Evolutionary conservation across 2,329 filamentous ascomycete genomes (phyloP).

Genomic region (Fusarium mexicanum): DNA sequence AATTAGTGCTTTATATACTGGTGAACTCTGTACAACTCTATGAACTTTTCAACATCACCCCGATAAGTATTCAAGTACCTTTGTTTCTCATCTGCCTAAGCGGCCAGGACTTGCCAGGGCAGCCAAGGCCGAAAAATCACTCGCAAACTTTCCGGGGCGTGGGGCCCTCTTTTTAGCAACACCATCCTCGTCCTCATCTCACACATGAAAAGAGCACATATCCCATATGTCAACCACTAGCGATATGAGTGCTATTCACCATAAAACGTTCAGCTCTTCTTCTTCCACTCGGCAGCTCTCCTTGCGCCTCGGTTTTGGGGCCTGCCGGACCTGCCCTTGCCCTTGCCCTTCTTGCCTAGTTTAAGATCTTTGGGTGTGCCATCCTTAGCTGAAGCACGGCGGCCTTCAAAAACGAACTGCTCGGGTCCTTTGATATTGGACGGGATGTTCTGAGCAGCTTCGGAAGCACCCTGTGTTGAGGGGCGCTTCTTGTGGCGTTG

Average conservation of each 20-base stretch:
- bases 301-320: conserved; percentile 52
- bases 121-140: conserved; percentile 30
- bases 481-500: conserved; percentile 48
- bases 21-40: conserved; percentile 8
- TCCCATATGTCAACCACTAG: not conserved
- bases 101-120: conserved; percentile 2
- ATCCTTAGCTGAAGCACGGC: conserved; percentile 74
- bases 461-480: conserved; percentile 33
- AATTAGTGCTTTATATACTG: not conserved
- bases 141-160: conserved; percentile 31
- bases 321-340: conserved; percentile 54
- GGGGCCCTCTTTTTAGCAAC: conserved; percentile 13
- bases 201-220: conserved; percentile 9
- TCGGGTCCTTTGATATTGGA: conserved; percentile 67
- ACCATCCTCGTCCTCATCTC: conserved; percentile 3
- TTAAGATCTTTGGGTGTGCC: conserved; percentile 71
- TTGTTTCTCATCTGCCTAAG: conserved; percentile 32
- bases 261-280: conserved; percentile 45
- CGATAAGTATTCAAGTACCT: conserved; percentile 9
- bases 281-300: conserved; percentile 58
- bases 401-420: conserved; percentile 82
- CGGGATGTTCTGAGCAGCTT: conserved; percentile 19
- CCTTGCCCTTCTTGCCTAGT: conserved; percentile 65
- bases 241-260: not conserved
- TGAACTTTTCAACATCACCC: not conserved